Conservation (phyloP, 176 grass and related monocot species). For the Saccharum officinarum region DNA sequence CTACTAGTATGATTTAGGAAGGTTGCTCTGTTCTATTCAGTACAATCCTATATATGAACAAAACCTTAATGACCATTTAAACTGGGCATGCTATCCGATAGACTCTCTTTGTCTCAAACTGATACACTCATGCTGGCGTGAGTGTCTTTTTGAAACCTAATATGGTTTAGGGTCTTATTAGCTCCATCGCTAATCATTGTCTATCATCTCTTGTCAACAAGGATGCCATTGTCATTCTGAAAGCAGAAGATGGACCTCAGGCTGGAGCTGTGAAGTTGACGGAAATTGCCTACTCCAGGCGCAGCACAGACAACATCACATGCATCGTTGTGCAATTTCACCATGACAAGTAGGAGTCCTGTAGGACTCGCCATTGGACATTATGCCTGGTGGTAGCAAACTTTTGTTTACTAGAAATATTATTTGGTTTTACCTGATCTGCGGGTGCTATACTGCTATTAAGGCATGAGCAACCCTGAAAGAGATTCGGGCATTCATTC, state of each 20-base stretch:
- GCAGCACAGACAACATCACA: slow-evolving; percentile 70
- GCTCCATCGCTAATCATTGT: slow-evolving; percentile 13
- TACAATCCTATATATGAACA: neutral
- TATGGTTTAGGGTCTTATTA: neutral
- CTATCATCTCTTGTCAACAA: slow-evolving; percentile 34
- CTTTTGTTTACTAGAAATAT: neutral
- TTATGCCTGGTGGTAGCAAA: neutral
- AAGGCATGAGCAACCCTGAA: neutral
- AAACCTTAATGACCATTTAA: neutral
- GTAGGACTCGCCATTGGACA: neutral
- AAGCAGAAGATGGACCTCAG: slow-evolving; percentile 52
- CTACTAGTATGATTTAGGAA: neutral
- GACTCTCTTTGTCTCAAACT: neutral
- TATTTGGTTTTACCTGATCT: neutral
- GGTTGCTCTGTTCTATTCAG: neutral
- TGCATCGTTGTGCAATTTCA: slow-evolving; percentile 71
- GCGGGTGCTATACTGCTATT: neutral
- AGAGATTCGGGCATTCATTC: neutral
- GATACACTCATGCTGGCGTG: neutral
- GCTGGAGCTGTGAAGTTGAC: slow-evolving; percentile 59
- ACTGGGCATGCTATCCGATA: neutral
- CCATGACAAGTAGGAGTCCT: slow-evolving; percentile 31
- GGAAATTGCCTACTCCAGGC: slow-evolving; percentile 43
- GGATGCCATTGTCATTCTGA: slow-evolving; percentile 58
- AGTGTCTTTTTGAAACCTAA: neutral